These are phyloP conservation scores for Botrytis galanthina DNA, from an alignment of 2,329 filamentous ascomycete species.

Conservation along the genomic window DNA sequence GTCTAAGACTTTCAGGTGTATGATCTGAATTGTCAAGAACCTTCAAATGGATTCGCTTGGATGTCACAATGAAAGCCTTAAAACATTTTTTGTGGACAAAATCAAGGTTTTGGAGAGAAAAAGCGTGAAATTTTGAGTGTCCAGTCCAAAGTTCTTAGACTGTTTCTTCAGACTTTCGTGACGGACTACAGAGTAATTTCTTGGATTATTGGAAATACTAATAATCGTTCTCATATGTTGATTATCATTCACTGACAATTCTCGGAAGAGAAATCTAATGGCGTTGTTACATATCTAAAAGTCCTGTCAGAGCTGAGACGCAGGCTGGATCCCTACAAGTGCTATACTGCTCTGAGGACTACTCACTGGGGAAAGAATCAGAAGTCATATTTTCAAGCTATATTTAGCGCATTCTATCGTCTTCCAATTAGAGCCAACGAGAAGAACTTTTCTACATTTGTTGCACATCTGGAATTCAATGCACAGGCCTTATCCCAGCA, in stretches of 20 bases:
- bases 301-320: not conserved
- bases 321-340: not conserved
- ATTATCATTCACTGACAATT: not conserved
- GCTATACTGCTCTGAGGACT: not conserved
- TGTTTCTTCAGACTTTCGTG: too few species aligned
- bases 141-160: too few species aligned
- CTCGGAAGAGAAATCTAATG: not conserved
- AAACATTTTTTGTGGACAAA: too few species aligned
- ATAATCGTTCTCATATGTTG: too few species aligned
- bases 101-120: too few species aligned
- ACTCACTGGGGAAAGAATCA: fast-evolving
- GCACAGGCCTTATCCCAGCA: not conserved
- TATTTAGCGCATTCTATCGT: not conserved
- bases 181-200: too few species aligned
- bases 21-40: not conserved
- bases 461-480: not conserved
- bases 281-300: not conserved
- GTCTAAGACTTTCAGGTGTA: not conserved
- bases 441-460: not conserved
- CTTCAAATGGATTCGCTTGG: too few species aligned
- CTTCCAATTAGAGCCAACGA: not conserved
- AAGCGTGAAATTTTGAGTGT: too few species aligned
- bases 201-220: too few species aligned
- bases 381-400: not conserved
- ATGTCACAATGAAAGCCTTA: not conserved